Percentiles rank a stretch among this genome's conserved stretches.
Conservation (phyloP, 2,329 filamentous ascomycete species). For the Karstenula rhodostoma region DNA sequence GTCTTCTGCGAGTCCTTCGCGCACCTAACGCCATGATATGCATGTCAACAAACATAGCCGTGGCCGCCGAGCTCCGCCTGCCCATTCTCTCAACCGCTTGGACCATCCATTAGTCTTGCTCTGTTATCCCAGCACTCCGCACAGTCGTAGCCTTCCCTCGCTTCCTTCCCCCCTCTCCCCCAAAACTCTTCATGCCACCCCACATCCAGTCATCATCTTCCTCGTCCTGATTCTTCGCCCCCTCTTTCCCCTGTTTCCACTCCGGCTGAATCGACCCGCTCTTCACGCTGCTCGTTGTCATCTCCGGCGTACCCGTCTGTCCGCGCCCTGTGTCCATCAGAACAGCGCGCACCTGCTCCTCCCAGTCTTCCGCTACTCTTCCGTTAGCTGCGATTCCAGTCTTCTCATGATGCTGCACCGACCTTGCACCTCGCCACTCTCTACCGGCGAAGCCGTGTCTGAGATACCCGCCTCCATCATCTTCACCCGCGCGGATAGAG, state of each 20-base stretch:
- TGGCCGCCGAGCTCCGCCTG: neutral
- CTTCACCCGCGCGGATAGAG: neutral
- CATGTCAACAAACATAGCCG: neutral
- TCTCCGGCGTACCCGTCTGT: neutral
- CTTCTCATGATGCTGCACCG: neutral
- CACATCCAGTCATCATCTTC: slow-evolving; percentile 14
- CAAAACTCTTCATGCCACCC: slow-evolving; percentile 9
- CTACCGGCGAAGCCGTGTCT: neutral
- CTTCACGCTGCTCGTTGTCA: neutral
- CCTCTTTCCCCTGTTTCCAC: neutral
- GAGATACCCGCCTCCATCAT: neutral
- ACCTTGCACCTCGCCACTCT: neutral
- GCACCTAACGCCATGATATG: neutral
- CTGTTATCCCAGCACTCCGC: neutral
- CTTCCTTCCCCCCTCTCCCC: neutral
- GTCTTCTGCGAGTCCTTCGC: neutral
- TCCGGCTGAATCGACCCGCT: neutral
- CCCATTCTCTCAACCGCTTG: neutral
- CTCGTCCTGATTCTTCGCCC: slow-evolving; percentile 1
- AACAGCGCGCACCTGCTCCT: neutral
- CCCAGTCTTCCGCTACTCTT: neutral
- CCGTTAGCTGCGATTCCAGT: too few relatives aligned
- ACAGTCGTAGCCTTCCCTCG: neutral
- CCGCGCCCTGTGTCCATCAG: neutral
- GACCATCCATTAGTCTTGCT: neutral